Conservation (phyloP, 1,284 basidiomycete species). For the Boletus smithii region DNA sequence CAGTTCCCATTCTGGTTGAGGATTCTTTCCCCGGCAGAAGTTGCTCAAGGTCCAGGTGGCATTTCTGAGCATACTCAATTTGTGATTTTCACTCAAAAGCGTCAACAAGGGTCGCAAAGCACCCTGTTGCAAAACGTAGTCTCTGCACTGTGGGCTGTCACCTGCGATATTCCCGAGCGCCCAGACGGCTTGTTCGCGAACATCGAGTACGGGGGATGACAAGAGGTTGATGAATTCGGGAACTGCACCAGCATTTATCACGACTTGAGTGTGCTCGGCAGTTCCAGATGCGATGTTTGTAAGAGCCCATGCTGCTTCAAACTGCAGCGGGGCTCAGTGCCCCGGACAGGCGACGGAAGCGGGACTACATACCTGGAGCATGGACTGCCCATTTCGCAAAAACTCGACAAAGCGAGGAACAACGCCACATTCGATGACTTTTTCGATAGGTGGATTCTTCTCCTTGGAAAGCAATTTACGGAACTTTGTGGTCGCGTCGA, state of each 20-base stretch:
- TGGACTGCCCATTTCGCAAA: slow-evolving; percentile 81
- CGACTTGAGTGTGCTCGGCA: slow-evolving; percentile 97
- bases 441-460: slow-evolving; percentile 99
- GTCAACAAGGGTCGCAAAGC: slow-evolving; percentile 70
- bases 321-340: slow-evolving; percentile 48
- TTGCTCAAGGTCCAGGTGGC: slow-evolving; percentile 98
- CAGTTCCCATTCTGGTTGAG: slow-evolving; percentile 93
- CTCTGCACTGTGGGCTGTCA: slow-evolving; percentile 91
- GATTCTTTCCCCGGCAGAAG: slow-evolving; percentile 95
- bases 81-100: slow-evolving; percentile 83
- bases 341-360: neutral
- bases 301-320: slow-evolving; percentile 99
- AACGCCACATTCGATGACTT: slow-evolving; percentile 96
- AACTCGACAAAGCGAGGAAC: slow-evolving; percentile 98
- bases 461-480: slow-evolving; percentile 98
- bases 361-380: slow-evolving; percentile 80
- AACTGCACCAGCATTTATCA: slow-evolving; percentile 92
- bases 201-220: slow-evolving; percentile 84
- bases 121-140: slow-evolving; percentile 81
- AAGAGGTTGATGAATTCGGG: slow-evolving; percentile 97
- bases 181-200: slow-evolving; percentile 97
- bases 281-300: slow-evolving; percentile 99
- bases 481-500: slow-evolving; percentile 96
- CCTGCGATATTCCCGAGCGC: slow-evolving; percentile 96
- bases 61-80: slow-evolving; percentile 95